Evolutionary conservation across 2,329 filamentous ascomycete species (phyloP), one percentile per base, ranked within the genome.

Genomic region (Aspergillus bombycis): DNA sequence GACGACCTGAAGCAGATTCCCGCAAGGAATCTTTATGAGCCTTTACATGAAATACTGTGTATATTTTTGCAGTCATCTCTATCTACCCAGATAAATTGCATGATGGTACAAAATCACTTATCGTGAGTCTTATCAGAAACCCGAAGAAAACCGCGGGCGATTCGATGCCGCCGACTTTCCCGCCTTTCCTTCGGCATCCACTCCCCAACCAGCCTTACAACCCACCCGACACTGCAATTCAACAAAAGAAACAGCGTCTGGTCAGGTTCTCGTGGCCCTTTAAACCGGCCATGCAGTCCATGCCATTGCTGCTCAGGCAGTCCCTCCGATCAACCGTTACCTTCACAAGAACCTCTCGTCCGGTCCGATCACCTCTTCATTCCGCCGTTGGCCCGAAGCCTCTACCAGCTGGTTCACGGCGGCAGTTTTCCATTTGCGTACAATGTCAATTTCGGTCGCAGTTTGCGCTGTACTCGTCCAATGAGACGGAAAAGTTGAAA

Each of bases 371-470:
- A n/a, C 68, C 68, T 30, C 60, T 74, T 57, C 63, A 69, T 57
- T 64, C 70, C 61, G 57, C 66, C 57, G 60, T 62, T 58, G 54
- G 60, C 57, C 61, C 70, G 62, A 70, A 66, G 56, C 54, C 69
- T 62, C 64, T 72, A 67, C 56, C 67, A 61, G 62, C 64, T 59
- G 57, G 58, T 61, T 63, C 62, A 61, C 62, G 67, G 62, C 71
- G 74, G 66, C 66, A 58, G 52, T 76, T 77, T 70, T 79, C 79
- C 60, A 75, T 76, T 61, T 83, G 81, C 66, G 58, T 80, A 66
- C 77, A 76, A 77, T 82, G 80, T 48, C 79, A 76, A 62, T 78
- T 79, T 60, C 77, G 77, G 54, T 70, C 63, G 41, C 74, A 74
- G n/a, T 67, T 67, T 11, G 62, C 66, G 36, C 56, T 62, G 28